phyloP scores from a whole-genome alignment of 2,329 filamentous ascomycete species.

The Trichoderma guizhouense region DNA sequence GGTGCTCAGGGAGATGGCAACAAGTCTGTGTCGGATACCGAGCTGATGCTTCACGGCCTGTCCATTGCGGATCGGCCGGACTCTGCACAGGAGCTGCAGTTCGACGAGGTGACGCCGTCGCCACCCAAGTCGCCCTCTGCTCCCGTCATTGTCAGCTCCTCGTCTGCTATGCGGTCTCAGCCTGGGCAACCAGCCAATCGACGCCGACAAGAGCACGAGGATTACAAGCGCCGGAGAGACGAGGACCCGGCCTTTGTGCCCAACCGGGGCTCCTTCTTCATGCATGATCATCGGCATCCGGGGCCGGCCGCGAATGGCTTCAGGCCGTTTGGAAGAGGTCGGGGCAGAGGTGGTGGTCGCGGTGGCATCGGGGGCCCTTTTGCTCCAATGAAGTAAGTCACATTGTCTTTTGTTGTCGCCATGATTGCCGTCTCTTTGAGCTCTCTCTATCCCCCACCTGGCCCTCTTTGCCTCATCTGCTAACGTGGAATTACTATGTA shows the following conservation, averaged over 20 bases:
- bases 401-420: background rate
- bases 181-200: conserved; percentile 63
- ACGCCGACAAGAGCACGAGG: conserved; percentile 81
- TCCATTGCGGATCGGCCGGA: conserved; percentile 43
- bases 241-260: conserved; percentile 91
- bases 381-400: conserved; percentile 61
- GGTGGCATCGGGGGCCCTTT: conserved; percentile 58
- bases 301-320: conserved; percentile 77
- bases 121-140: conserved; percentile 42
- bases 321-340: conserved; percentile 64
- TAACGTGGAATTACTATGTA: conserved; percentile 24
- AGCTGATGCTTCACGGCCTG: conserved; percentile 56
- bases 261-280: conserved; percentile 91
- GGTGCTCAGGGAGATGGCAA: conserved; percentile 34
- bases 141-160: conserved; percentile 55
- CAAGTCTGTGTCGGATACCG: conserved; percentile 49
- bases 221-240: conserved; percentile 83
- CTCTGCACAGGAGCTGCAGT: conserved; percentile 44
- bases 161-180: conserved; percentile 41
- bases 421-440: background rate
- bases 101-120: conserved; percentile 43
- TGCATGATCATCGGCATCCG: conserved; percentile 86
- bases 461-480: conserved; percentile 12
- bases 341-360: conserved; percentile 58
- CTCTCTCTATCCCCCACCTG: background rate